Base-by-base conservation (phyloP, 2,329 filamentous ascomycete genomes). In the Cladorrhinum sp. region DNA sequence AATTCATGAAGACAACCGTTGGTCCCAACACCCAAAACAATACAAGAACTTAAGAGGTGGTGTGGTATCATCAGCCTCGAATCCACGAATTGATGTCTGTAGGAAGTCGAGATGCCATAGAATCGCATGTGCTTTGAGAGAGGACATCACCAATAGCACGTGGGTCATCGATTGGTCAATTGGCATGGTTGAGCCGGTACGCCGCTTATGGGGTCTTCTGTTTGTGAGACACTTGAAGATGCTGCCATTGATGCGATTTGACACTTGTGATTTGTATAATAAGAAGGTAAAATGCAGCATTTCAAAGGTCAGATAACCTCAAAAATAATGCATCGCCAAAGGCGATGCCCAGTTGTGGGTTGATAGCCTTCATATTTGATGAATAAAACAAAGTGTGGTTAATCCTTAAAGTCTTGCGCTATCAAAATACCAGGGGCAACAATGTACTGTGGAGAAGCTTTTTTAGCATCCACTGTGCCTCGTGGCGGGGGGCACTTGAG, bases 141-240 rank as follows among this genome's bases (percentile, higher is more conserved):
- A 36, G 4, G 9, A 36, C 20, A 53, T 36, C 18, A 32, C 52
- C 52, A 55, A 55, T 29, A 45, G 53, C 53, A 56, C 53, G 53
- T 56, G 53, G 36, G 53, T 13, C 36, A 38, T 49, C 38, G 36
- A 56, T 56, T 56, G 53, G 53, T n/a, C 53, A 56, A 56, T 56
- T 18, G 53, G 53, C 38, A 27, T 3, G 53, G 20, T 20, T 45
- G 25, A 13, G 50, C 45, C n/a, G 24, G 27, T 38, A 55, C 53
- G 50, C 29, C 12, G 8, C 2, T 24, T 8, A 6, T 10, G 20
- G 50, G 27, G 25, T 50, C 18, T 50, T 3, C 24, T 25, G 23
- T 23, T 56, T 56, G 53, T 22, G 18, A 49, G 24, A 23, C 20
- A 56, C 53, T 56, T 56, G 41, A 8, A 32, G 10, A 24, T 7